These are phyloP conservation scores for Gentiana macrophylla DNA, from an alignment of 257 asterid genomes.

Conservation along the genomic window DNA sequence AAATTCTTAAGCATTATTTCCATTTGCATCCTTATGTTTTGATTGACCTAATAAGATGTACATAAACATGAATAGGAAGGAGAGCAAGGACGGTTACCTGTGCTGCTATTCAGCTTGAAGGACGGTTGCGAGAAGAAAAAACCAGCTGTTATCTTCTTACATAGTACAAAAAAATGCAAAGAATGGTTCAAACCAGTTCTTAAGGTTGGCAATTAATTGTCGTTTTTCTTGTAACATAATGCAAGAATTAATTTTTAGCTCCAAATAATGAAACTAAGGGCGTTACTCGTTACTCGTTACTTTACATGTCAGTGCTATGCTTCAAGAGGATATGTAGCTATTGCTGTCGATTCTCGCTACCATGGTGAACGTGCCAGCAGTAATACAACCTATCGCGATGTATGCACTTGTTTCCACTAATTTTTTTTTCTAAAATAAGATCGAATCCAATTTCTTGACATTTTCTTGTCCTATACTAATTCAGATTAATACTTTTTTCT, in stretches of 20 bases:
- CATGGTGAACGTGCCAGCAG: slow-evolving; percentile 90
- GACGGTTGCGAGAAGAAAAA: slow-evolving; percentile 34
- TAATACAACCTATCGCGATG: slow-evolving; percentile 76
- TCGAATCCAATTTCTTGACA: too few species aligned
- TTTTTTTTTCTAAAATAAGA: not conserved
- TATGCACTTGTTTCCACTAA: slow-evolving; percentile 19
- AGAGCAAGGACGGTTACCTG: slow-evolving; percentile 89
- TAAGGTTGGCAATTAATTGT: slow-evolving; percentile 33
- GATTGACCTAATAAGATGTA: not conserved
- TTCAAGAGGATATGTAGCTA: slow-evolving; percentile 69
- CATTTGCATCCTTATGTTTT: slow-evolving; percentile 1
- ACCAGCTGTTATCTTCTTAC: slow-evolving; percentile 77
- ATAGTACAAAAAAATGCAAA: slow-evolving; percentile 82
- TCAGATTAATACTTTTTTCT: slow-evolving; percentile 8
- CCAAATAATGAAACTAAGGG: not conserved
- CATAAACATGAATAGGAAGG: slow-evolving; percentile 40
- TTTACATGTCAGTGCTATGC: slow-evolving; percentile 67
- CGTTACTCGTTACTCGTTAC: slow-evolving; percentile 7
- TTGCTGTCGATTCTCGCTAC: slow-evolving; percentile 93
- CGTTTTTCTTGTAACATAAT: slow-evolving; percentile 8
- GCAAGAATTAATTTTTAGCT: too few species aligned
- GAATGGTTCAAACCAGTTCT: slow-evolving; percentile 94
- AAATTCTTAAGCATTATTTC: not conserved
- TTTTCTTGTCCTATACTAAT: too few species aligned
- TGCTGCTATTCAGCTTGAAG: slow-evolving; percentile 60